Base-by-base conservation (phyloP, 2,329 filamentous ascomycete species). In the Aaosphaeria pasadenensis region DNA sequence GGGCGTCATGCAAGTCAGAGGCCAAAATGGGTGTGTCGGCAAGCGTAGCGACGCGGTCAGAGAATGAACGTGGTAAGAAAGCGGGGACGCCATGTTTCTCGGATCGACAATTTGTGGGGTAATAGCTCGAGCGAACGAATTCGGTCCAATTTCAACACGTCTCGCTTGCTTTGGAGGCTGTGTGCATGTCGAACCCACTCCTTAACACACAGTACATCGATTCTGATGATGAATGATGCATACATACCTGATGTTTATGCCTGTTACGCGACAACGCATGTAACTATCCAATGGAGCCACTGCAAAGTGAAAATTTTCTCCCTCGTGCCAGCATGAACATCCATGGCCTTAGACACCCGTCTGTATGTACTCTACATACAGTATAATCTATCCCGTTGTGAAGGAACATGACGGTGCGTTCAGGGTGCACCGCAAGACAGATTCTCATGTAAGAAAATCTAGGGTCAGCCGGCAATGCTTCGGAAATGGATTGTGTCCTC, bases 31-130 rank as follows among this genome's bases (percentile, higher is more conserved):
- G 31, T 35, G 30, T 33, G 44, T 47, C 47, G 49, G 51, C 53
- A 48, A 56, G 6, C 38, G 41, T n/a, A 30, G 33, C 44, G 46
- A 55, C 55, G 60, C 52, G 54, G 53, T 48, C 52, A 57, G 51
- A 57, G 56, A 47, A 51, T 59, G 46, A 64, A 62, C 55, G 56
- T 60, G 60, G 63, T 62, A 56, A 59, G 55, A 67, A 65, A 62
- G 66, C 64, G 66, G 67, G 62, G 66, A 50, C 52, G 51, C 51
- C 56, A 46, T 47, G 39, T 50, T 44, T 53, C 51, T 54, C 42
- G 55, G 57, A 63, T 63, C 60, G 61, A 55, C 64, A 66, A 60
- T 51, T 60, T 70, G 67, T 69, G 66, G 67, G 66, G 66, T 69
- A 70, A 68, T 64, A 59, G 33, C 33, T 36, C 33, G 33, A 9